Evolutionary conservation across 805 yeast species (phyloP), one percentile per base, ranked within the genome.

Genomic region (Candida germanica): DNA sequence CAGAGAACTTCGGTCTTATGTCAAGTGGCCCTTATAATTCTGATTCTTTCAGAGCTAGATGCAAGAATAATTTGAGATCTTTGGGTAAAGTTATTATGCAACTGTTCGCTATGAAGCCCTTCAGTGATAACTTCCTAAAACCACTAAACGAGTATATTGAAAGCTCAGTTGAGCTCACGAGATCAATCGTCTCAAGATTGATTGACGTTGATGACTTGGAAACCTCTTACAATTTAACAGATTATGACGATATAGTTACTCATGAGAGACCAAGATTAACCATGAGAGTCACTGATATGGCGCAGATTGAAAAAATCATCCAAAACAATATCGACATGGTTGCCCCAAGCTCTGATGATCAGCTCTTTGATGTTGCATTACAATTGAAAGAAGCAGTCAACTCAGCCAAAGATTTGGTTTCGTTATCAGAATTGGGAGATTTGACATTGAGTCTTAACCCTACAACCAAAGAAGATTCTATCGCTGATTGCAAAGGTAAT

Each of bases 101-200:
- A 55, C 56, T 84, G 24, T 80, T 83, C 15, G 57, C 79, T 3
- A 78, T 87, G 79, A 70, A 73, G 43, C 77, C 85, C 2, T 87
- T 87, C 59, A 75, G 73, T 10, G 79, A 83, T 46, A 75, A 80
- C 31, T 87, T 78, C 54, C 59, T 87, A 47, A 88, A 84, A 52
- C 95, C 95, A 1, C 65, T 87, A 51, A 85, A 85, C 54, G 89
- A 83, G 29, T 85, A 77, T 50, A 71, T 87, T 28, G 68, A 64
- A 34, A 62, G 73, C 10, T 70, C 78, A 6, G 59, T 64, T 5
- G 79, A 68, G 6, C 62, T 69, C 9, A 68, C 79, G 30, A 59
- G 73, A 23, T 51, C 57, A 0, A 54, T 77, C 6, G 59, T 83
- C 35, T 59, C 58, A 30, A 57, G 63, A 14, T 51, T 85, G 16